Evolutionary conservation across 139 green algal species (phyloP).

Genomic region (Nannochloris sp.): DNA sequence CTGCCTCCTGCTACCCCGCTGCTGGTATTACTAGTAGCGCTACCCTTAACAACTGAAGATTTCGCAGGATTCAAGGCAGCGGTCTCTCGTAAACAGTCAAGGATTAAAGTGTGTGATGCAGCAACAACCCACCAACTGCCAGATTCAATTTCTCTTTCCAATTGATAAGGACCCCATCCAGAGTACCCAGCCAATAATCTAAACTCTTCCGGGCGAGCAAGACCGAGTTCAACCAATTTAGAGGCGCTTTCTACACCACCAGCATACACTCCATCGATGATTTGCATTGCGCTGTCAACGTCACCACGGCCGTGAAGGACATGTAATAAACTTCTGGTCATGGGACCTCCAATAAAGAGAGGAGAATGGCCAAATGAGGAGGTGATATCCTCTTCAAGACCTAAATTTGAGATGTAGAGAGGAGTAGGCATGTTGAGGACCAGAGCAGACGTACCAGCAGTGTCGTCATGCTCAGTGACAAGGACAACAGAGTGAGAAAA

Average conservation of each 20-base stretch:
- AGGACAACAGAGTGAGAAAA: slow-evolving; percentile 20
- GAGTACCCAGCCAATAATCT: slow-evolving; percentile 28
- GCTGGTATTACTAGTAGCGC: too few relatives aligned
- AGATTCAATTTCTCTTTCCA: slow-evolving; percentile 11
- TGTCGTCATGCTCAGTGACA: slow-evolving; percentile 20
- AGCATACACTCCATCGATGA: slow-evolving; percentile 30
- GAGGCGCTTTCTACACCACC: slow-evolving; percentile 27
- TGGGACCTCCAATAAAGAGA: slow-evolving; percentile 28
- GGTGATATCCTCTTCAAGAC: slow-evolving; percentile 21
- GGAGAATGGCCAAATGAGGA: slow-evolving; percentile 16
- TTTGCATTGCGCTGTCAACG: slow-evolving; percentile 19
- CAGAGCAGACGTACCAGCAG: slow-evolving; percentile 10
- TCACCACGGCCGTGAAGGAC: slow-evolving; percentile 22
- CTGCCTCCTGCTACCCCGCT: too few relatives aligned
- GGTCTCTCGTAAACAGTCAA: too few relatives aligned
- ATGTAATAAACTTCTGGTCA: slow-evolving; percentile 28
- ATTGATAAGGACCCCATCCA: slow-evolving; percentile 25
- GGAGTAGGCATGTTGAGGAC: slow-evolving; percentile 28
- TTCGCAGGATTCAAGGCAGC: too few relatives aligned
- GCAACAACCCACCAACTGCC: slow-evolving; percentile 13
- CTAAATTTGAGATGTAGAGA: slow-evolving; percentile 13
- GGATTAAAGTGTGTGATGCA: slow-evolving; percentile 7
- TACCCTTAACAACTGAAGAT: too few relatives aligned
- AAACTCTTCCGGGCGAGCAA: slow-evolving; percentile 22
- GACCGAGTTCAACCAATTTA: slow-evolving; percentile 15